phyloP scores from a whole-genome alignment of 257 asterid species.

The Plantago major region DNA sequence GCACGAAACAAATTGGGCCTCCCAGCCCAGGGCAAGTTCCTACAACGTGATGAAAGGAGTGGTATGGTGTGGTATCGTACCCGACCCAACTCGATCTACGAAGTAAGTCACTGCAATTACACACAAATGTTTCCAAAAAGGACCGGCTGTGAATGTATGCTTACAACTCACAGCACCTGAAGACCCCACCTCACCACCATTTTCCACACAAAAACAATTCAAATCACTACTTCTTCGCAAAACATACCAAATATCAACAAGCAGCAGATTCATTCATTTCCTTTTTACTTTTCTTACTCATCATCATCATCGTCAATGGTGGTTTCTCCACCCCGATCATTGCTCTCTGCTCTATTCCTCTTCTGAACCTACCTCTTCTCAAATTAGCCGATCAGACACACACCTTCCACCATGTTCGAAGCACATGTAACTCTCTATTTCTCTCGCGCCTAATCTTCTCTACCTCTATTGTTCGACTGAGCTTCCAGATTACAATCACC shows the following conservation, averaged over 20 bases:
- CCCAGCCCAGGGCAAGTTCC: no score
- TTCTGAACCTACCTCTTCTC: conserved; percentile 24
- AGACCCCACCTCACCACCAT: conserved; percentile 29
- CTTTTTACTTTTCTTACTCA: no score
- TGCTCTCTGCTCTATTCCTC: conserved; percentile 14
- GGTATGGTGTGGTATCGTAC: no score
- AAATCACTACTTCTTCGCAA: not conserved
- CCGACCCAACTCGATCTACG: conserved; percentile 11
- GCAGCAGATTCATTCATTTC: not conserved
- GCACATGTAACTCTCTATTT: conserved; percentile 54
- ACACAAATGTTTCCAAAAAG: conserved; percentile 28
- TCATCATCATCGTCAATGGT: conserved; percentile 22
- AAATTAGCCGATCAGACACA: conserved; percentile 22
- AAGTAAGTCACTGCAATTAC: not conserved
- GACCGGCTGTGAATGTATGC: conserved; percentile 16
- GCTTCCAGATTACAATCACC: no score
- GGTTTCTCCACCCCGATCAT: conserved; percentile 27
- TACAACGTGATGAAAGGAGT: no score
- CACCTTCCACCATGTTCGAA: conserved; percentile 40
- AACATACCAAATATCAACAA: no score
- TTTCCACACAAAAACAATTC: conserved; percentile 1
- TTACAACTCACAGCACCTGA: conserved; percentile 34
- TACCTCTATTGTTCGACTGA: no score
- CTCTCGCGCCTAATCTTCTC: no score
- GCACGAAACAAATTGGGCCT: no score